Evolutionary conservation across 1,284 basidiomycete species (phyloP).

Genomic region (Ceratobasidium sp.): DNA sequence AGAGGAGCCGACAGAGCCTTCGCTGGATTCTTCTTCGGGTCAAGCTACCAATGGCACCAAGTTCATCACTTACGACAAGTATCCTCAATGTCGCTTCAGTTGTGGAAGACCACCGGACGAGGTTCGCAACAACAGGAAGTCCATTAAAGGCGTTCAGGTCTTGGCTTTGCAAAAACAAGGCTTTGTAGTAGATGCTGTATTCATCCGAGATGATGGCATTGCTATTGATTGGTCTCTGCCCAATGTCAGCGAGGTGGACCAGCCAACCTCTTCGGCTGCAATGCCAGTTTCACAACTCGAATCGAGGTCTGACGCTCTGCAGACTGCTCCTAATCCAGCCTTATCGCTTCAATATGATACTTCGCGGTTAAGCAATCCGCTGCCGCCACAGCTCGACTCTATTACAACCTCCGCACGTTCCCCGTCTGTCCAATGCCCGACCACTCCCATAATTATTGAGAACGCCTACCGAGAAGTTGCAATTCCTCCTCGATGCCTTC

Average conservation of each 20-base stretch:
- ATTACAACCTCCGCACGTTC: background rate
- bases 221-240: slow-evolving; percentile 36
- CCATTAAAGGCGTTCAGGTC: background rate
- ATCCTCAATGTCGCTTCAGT: slow-evolving; percentile 12
- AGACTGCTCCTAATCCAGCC: background rate
- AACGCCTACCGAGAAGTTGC: background rate
- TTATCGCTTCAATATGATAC: background rate
- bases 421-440: background rate
- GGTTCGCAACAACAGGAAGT: slow-evolving; percentile 4
- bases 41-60: slow-evolving; percentile 1
- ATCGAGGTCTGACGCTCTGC: background rate
- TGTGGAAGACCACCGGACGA: background rate
- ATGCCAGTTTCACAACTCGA: background rate
- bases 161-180: slow-evolving; percentile 3
- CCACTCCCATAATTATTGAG: background rate
- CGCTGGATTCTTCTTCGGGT: background rate
- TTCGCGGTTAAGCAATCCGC: background rate
- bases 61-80: slow-evolving; percentile 21
- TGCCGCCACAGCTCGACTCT: background rate
- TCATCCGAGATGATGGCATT: slow-evolving; percentile 37
- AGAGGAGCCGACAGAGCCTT: background rate
- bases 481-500: slow-evolving; percentile 10
- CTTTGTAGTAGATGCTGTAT: background rate
- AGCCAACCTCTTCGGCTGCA: background rate
- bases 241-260: background rate